Base-by-base conservation (phyloP, 306 rosid species). In the Phaseolus lunatus region DNA sequence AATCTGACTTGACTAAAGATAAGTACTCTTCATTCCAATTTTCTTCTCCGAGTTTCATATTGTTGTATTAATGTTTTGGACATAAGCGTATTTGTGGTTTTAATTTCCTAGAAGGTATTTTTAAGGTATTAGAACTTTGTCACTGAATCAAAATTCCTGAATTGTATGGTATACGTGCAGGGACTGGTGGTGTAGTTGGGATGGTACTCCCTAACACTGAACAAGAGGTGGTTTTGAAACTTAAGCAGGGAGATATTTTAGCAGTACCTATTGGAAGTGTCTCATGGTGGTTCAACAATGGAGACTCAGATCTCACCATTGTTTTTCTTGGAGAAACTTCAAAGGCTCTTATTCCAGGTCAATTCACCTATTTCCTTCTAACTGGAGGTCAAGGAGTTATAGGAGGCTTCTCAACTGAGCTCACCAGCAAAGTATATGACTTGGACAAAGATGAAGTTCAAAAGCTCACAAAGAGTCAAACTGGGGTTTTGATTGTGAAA, bases 251-350 rank as follows among this genome's bases (percentile, higher is more conserved):
- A 50, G 92, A 89, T 22, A n/a, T 91, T 0, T 73, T 89, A 13
- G 89, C 97, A 1, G 76, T 86, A 0, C 88, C 91, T 3, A 18
- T 58, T 15, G 97, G 90, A 57, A 7, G 61, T 22, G 45, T 84
- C 19, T 91, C 97, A 15, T 91, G 97, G 97, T 91, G 97, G 97
- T 89, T 78, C 90, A 89, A 89, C 31, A 41, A 82, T 12, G 94
- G 85, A 26, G 89, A 83, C 37, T 80, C 91, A 0, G 81, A 85
- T 20, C 82, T 92, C 2, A 54, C 18, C 0, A 35, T 92, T 12
- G 7, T 67, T 2, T 84, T 88, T 72, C 67, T 91, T 20, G 97
- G 92, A 0, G 87, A 88, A 50, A 88, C 97, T 5, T 62, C 78
- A 1, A 69, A 66, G 8, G 83, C 85, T n/a, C 70, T 52, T 70